Evolutionary conservation across 768 basidiomycete genomes (phyloP).

Genomic region (Boletus reticulatus): DNA sequence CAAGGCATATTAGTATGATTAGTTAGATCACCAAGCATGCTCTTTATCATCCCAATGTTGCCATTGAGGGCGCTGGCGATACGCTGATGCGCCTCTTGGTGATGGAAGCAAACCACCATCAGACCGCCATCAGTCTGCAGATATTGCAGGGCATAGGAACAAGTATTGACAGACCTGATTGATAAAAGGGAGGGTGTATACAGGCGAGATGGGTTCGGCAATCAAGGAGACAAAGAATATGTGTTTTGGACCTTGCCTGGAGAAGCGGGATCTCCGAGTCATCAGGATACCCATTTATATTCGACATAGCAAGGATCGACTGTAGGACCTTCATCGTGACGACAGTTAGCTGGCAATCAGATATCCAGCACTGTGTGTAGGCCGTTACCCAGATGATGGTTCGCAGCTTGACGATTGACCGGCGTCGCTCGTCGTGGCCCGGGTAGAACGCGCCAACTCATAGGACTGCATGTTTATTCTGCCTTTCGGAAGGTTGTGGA

Average conservation of each 20-base stretch:
- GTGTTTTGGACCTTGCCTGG: conserved; percentile 31
- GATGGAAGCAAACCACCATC: too few relatives aligned
- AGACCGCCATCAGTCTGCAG: too few relatives aligned
- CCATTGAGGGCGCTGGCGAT: conserved; percentile 44
- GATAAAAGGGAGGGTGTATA: conserved; percentile 61
- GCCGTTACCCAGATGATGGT: too few relatives aligned
- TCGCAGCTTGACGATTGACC: too few relatives aligned
- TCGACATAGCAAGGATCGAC: too few relatives aligned
- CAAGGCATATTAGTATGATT: conserved; percentile 37
- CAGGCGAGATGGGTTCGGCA: conserved; percentile 52
- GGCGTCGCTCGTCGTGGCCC: too few relatives aligned
- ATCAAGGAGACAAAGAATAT: conserved; percentile 27
- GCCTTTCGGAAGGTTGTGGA: too few relatives aligned
- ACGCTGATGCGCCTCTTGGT: conserved; percentile 49
- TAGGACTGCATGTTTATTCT: too few relatives aligned
- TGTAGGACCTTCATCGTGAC: too few relatives aligned
- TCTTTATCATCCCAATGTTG: conserved; percentile 61
- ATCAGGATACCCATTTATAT: background rate
- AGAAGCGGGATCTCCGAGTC: conserved; percentile 43
- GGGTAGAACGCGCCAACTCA: too few relatives aligned
- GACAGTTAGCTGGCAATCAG: too few relatives aligned
- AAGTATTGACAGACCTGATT: conserved; percentile 41
- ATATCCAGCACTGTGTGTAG: too few relatives aligned
- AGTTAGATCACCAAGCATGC: conserved; percentile 64
- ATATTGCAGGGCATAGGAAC: background rate